These are phyloP conservation scores for Ilyonectria robusta DNA, from an alignment of 2,329 filamentous ascomycete species.

Conservation along the genomic window DNA sequence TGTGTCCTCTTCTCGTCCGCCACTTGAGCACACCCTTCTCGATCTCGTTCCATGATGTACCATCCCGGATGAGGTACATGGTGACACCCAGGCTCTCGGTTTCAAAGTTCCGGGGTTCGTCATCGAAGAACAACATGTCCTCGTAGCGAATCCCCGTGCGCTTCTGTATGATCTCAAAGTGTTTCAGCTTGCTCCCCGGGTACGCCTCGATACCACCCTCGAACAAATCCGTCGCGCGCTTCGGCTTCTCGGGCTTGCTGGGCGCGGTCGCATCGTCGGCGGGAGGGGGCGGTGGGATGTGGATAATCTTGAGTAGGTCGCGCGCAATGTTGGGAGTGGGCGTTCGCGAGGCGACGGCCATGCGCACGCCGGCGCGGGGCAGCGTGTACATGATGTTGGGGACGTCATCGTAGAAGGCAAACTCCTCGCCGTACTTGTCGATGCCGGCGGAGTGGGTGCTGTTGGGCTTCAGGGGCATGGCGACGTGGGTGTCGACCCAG, in stretches of 20 bases:
- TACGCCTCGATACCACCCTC: constrained; percentile 76
- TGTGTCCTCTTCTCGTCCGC: constrained; percentile 77
- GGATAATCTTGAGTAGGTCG: constrained; percentile 83
- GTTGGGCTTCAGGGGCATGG: constrained; percentile 75
- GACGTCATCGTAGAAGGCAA: constrained; percentile 79
- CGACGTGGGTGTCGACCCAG: constrained; percentile 96
- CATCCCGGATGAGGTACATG: constrained; percentile 86
- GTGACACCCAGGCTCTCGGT: constrained; percentile 85
- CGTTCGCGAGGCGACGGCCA: constrained; percentile 87
- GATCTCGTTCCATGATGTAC: constrained; percentile 82
- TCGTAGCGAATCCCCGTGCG: constrained; percentile 79
- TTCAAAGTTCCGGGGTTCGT: constrained; percentile 88
- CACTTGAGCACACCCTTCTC: constrained; percentile 86
- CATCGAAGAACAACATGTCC: constrained; percentile 97
- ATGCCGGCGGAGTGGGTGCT: constrained; percentile 59
- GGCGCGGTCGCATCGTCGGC: constrained; percentile 37
- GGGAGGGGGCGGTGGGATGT: constrained; percentile 61
- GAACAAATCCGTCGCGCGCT: constrained; percentile 71
- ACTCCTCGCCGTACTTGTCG: constrained; percentile 75
- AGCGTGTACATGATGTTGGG: constrained; percentile 77
- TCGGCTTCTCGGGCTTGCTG: constrained; percentile 50
- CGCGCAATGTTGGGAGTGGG: constrained; percentile 83
- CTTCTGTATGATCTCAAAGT: constrained; percentile 82
- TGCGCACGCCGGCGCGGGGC: constrained; percentile 58
- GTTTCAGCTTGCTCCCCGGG: constrained; percentile 85